Evolutionary conservation across 768 basidiomycete genomes (phyloP).

Genomic region (Rhizopogon vulgaris): DNA sequence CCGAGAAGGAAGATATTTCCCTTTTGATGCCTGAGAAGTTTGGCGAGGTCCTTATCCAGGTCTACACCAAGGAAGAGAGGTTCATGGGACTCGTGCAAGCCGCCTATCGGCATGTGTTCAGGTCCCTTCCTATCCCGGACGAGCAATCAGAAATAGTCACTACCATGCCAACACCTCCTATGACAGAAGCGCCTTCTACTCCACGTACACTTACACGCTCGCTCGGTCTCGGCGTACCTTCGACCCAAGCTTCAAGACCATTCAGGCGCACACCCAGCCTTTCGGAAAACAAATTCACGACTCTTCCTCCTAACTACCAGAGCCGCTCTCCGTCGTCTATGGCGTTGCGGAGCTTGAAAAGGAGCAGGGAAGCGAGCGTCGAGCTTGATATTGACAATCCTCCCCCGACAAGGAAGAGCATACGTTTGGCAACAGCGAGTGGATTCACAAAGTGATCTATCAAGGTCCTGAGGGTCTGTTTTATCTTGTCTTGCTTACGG

Average conservation of each 20-base stretch:
- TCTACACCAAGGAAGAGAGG: constrained; percentile 59
- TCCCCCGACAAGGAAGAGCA: constrained; percentile 17
- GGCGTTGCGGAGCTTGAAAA: constrained; percentile 18
- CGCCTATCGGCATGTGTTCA: constrained; percentile 49
- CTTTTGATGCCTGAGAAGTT: constrained; percentile 59
- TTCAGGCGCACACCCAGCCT: constrained; percentile 22
- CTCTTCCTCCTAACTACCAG: constrained; percentile 34
- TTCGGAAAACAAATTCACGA: constrained; percentile 41
- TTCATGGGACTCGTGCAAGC: constrained; percentile 61
- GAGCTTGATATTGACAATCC: constrained; percentile 7
- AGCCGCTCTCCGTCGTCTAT: constrained; percentile 23
- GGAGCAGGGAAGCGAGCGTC: constrained; percentile 14
- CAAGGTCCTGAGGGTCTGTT: not conserved
- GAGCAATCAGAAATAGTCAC: constrained; percentile 1
- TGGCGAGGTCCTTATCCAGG: constrained; percentile 60
- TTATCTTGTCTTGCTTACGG: not conserved
- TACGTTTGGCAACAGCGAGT: constrained; percentile 5
- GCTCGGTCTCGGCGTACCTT: constrained; percentile 5
- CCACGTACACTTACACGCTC: constrained; percentile 22
- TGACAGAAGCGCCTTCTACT: constrained; percentile 31
- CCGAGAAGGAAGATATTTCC: constrained; percentile 55
- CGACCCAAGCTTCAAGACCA: constrained; percentile 11
- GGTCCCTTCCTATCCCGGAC: constrained; percentile 7
- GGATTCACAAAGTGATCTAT: not conserved
- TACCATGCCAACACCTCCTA: constrained; percentile 27